phyloP scores from a whole-genome alignment of 257 asterid genomes.

The Gentiana dahurica region DNA sequence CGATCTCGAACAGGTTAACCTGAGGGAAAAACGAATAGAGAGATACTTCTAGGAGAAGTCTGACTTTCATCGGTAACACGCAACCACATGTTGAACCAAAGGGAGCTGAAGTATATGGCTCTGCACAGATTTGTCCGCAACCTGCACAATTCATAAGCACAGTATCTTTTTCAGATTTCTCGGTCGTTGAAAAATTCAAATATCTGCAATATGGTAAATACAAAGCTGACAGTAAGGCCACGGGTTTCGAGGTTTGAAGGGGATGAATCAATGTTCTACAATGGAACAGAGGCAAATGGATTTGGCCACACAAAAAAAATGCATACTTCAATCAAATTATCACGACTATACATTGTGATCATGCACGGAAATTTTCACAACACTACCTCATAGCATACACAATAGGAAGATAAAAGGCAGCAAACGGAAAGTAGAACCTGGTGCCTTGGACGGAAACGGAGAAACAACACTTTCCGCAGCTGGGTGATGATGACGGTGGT shows the following conservation, averaged over 20 bases:
- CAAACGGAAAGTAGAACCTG: constrained; percentile 36
- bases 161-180: constrained; percentile 10
- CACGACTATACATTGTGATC: too few species aligned
- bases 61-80: constrained; percentile 90
- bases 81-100: constrained; percentile 90
- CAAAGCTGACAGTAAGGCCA: too few species aligned
- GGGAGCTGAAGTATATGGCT: constrained; percentile 78
- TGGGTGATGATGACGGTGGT: constrained; percentile 34
- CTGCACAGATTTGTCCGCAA: constrained; percentile 74
- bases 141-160: constrained; percentile 38
- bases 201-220: too few species aligned
- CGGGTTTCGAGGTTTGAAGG: too few species aligned
- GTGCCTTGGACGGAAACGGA: constrained; percentile 61
- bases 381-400: too few species aligned
- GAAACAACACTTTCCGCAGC: constrained; percentile 36
- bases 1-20: constrained; percentile 71
- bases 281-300: too few species aligned
- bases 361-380: too few species aligned
- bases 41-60: constrained; percentile 68
- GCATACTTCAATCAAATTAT: too few species aligned
- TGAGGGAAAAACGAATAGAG: constrained; percentile 73
- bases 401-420: too few species aligned
- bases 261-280: too few species aligned
- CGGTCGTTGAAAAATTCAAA: not conserved
- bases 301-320: too few species aligned